Base-by-base conservation (phyloP, 78 protist species). In the Protostelium mycophagum region DNA sequence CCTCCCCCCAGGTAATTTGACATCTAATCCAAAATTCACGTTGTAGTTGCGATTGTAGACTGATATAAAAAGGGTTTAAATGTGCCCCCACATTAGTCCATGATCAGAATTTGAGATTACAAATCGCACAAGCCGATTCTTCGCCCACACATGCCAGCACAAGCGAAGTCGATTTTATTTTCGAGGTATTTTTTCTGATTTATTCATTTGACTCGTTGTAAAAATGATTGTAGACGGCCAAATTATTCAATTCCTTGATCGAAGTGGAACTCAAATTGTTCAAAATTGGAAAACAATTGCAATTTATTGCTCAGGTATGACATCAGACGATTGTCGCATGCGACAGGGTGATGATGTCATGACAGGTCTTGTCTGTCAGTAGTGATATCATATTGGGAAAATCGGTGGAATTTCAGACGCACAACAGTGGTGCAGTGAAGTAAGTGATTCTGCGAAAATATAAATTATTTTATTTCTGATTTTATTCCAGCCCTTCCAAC, bases 231-330 rank as follows among this genome's bases (percentile, higher is more conserved):
- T 16, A 51, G 73, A 51, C 73, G 31, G 73, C 73, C 73, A 51
- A 51, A 51, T 51, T 51, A 51, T 51, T 51, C 73, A 51, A 51
- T 16, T 51, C 73, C 16, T 16, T 51, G 31, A 51, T 51, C 73
- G 73, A 51, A 51, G 73, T 51, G 73, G 73, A 51, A 51, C 73
- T 51, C 73, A 51, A 51, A 51, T 51, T 51, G 73, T 51, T 51
- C 16, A 5, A 16, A 51, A 51, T 51, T 16, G 73, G 31, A 5
- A 51, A 51, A 16, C 73, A 51, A 16, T 16, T 51, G 73, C 73
- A 51, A 51, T 51, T 51, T 16, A 51, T 51, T 5, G 73, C 73
- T 16, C 73, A 51, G 16, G 73, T 51, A 16, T 51, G 73, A 51
- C 31, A 25, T 51, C 73, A 51, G 73, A 51, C 31, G 73, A 51